Conservation (phyloP, 2,329 filamentous ascomycete species). For the Curvularia hawaiiensis region DNA sequence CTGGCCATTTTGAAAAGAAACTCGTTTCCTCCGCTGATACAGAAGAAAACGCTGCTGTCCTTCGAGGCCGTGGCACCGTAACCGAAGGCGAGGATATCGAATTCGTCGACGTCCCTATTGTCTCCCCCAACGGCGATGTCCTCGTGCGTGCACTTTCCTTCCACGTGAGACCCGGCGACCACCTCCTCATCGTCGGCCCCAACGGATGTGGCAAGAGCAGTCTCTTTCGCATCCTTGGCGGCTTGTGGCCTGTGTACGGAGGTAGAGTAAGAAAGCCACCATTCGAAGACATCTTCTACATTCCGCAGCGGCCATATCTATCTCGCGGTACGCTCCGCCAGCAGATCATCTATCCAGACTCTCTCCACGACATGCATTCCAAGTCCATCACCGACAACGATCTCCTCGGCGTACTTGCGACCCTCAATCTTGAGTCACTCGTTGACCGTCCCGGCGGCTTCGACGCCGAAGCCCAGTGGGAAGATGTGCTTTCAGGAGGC, state of each 20-base stretch:
- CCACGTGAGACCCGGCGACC: constrained; percentile 81
- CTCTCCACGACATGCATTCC: constrained; percentile 81
- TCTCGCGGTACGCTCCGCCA: constrained; percentile 90
- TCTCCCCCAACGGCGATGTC: constrained; percentile 95
- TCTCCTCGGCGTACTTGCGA: constrained; percentile 74
- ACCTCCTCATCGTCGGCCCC: constrained; percentile 91
- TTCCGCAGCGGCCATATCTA: constrained; percentile 93
- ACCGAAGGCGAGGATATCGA: constrained; percentile 83
- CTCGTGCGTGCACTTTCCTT: constrained; percentile 87
- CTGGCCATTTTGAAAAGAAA: constrained; percentile 94
- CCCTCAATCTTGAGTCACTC: constrained; percentile 82
- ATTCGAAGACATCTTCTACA: constrained; percentile 95
- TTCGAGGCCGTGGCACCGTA: constrained; percentile 80
- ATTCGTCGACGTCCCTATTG: constrained; percentile 89
- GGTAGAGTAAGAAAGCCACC: constrained; percentile 90
- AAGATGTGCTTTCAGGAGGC: constrained; percentile 88
- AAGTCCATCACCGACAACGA: constrained; percentile 84
- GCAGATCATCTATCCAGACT: constrained; percentile 96
- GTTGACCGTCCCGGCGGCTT: constrained; percentile 81
- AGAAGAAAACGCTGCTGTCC: constrained; percentile 79
- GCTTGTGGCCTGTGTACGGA: constrained; percentile 96
- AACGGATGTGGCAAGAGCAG: constrained; percentile 98
- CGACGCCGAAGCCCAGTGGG: constrained; percentile 96
- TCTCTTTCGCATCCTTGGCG: constrained; percentile 93
- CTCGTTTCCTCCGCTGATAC: constrained; percentile 87